These are phyloP conservation scores for Huiozyma sinensis DNA, from an alignment of 805 yeast species.

Conservation along the genomic window DNA sequence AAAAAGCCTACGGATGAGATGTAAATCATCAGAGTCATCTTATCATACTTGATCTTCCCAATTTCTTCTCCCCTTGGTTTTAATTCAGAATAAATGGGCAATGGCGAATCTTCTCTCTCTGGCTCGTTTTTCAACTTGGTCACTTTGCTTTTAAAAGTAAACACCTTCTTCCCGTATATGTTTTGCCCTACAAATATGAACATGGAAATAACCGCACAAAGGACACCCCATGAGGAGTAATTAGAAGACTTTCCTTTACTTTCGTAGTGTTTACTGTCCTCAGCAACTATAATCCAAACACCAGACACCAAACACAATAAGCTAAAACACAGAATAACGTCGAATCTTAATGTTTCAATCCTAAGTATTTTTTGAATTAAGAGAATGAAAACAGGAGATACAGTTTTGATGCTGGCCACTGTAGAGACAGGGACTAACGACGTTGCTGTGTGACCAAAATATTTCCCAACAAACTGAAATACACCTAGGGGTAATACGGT, in stretches of 20 bases:
- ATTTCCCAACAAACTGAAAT: constrained; percentile 56
- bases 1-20: constrained; percentile 64
- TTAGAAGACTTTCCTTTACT: not conserved
- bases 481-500: constrained; percentile 53
- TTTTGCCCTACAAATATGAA: constrained; percentile 76
- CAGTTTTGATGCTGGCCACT: constrained; percentile 58
- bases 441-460: constrained; percentile 53
- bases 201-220: constrained; percentile 57
- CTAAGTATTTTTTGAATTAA: constrained; percentile 38
- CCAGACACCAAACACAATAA: constrained; percentile 18
- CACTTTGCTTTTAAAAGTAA: constrained; percentile 36
- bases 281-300: constrained; percentile 24
- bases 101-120: constrained; percentile 11
- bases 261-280: constrained; percentile 10
- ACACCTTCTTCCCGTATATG: constrained; percentile 73
- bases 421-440: constrained; percentile 57
- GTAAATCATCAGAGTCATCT: constrained; percentile 68
- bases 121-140: not conserved
- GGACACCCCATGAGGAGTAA: constrained; percentile 39
- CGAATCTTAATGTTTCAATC: constrained; percentile 11
- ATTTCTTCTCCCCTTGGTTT: not conserved
- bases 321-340: constrained; percentile 13
- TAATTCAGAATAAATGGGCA: constrained; percentile 8
- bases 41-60: constrained; percentile 42
- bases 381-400: constrained; percentile 54